Conservation (phyloP, 73 alveolate genomes). For the Paramecium biaurelia region DNA sequence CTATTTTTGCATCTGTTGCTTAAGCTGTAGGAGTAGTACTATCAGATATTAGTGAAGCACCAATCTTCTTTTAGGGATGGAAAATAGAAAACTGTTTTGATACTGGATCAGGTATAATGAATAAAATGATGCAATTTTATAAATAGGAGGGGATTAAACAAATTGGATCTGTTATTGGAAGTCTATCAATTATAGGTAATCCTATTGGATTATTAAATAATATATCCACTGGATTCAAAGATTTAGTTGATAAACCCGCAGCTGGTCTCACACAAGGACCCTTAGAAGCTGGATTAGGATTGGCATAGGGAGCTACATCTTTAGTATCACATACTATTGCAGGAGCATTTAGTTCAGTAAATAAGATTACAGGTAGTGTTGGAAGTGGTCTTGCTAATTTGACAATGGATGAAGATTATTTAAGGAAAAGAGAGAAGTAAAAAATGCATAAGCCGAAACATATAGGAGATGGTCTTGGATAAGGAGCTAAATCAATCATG, state of each 20-base stretch:
- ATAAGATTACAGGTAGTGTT: conserved; percentile 52
- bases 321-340: conserved; percentile 43
- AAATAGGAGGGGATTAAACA: conserved; percentile 9
- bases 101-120: conserved; percentile 3
- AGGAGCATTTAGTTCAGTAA: conserved; percentile 58
- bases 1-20: neutral
- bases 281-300: conserved; percentile 58
- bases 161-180: conserved; percentile 1
- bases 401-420: conserved; percentile 55
- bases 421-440: conserved; percentile 42
- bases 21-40: conserved; percentile 49
- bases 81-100: conserved; percentile 48
- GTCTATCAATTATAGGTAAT: conserved; percentile 48
- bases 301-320: conserved; percentile 51
- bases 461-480: neutral
- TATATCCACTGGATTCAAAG: conserved; percentile 49
- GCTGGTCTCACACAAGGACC: conserved; percentile 52
- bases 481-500: neutral
- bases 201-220: conserved; percentile 58
- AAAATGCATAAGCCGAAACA: conserved; percentile 37
- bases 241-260: conserved; percentile 34
- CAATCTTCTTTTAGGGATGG: conserved; percentile 23
- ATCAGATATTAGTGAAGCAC: conserved; percentile 46
- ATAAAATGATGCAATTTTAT: conserved; percentile 28
- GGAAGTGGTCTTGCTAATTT: conserved; percentile 48